Base-by-base conservation (phyloP, 164 flowering plant species). In the Dillenia turbinata region DNA sequence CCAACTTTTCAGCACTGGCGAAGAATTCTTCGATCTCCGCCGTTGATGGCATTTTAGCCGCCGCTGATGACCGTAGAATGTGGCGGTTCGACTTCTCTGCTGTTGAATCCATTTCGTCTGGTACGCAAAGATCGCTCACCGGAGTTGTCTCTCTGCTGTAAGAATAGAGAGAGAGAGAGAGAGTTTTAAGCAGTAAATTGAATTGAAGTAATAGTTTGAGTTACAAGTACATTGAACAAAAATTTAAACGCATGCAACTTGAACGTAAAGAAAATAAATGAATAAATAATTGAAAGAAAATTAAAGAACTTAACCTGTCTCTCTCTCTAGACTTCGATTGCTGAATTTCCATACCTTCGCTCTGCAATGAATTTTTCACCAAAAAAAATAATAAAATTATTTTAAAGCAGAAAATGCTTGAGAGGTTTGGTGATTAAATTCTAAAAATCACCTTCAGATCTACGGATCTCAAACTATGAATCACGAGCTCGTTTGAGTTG, bases 11-110 rank as follows among this genome's bases (percentile, higher is more conserved):
- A 0, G 79, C 71, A 1, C 15, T 75, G 0, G 82, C 60, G 72
- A 89, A 85, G 75, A 89, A 87, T 24, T 78, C 91, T 4, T 89
- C 85, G 67, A 89, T 74, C 77, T 89, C 93, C 49, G 52, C 78
- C 49, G 52, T 65, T 10, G 83, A 61, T 14, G 91, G 89, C 56
- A 53, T 73, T 66, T 54, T 68, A 54, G 9, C 56, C 48, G 53
- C 69, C 61, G 62, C 22, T 2, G 69, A 48, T 53, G 63, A 55
- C 73, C 58, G 46, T 53, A 57, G 13, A 19, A 52, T 24, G 46
- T n/a, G 9, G 59, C 44, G 54, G 62, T 10, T 14, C 64, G 59
- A 12, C 49, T 64, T 66, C 64, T 16, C 57, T 50, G 69, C 56
- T 56, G 77, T 57, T 0, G 84, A 71, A 19, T 78, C 77, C 78